Percentiles rank a stretch among this genome's conserved stretches.
Conservation (phyloP, 495 filamentous ascomycete genomes). For the Xylona heveae region DNA sequence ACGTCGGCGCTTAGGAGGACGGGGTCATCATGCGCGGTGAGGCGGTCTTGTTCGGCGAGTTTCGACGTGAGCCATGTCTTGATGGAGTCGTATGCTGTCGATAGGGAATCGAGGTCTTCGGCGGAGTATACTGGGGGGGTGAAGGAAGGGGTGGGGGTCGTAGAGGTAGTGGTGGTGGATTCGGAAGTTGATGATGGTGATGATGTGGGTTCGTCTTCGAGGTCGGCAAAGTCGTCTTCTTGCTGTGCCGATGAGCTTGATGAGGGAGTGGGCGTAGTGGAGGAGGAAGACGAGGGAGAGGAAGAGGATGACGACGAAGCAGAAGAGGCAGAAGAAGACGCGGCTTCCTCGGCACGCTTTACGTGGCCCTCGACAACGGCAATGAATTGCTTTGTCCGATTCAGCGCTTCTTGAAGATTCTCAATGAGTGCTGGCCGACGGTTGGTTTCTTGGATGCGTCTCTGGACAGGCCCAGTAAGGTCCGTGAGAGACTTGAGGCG, state of each 20-base stretch:
- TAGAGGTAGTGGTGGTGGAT: constrained; percentile 17
- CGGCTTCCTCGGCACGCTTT: constrained; percentile 23
- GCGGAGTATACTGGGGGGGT: constrained; percentile 32
- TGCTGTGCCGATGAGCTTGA: constrained; percentile 5
- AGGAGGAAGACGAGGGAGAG: constrained; percentile 19
- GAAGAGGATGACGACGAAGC: constrained; percentile 19
- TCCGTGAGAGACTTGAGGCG: constrained; percentile 51
- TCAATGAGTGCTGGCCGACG: constrained; percentile 44
- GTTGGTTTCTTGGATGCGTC: constrained; percentile 42
- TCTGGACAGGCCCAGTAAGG: constrained; percentile 45
- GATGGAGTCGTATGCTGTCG: constrained; percentile 11
- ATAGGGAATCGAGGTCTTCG: constrained; percentile 23
- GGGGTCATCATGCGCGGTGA: constrained; percentile 1
- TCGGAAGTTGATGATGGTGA: constrained; percentile 11
- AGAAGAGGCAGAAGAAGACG: constrained; percentile 19
- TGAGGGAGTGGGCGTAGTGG: constrained; percentile 14
- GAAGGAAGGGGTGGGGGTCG: constrained; percentile 19
- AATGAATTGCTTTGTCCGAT: constrained; percentile 30
- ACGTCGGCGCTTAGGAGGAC: constrained; percentile 3
- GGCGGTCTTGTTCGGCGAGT: constrained; percentile 8
- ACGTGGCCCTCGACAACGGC: constrained; percentile 24
- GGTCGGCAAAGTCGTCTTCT: constrained; percentile 32
- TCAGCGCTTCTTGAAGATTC: constrained; percentile 36
- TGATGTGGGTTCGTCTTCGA: constrained; percentile 31
- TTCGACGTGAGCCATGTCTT: constrained; percentile 11